These are phyloP conservation scores for Hawksworthiomyces lignivorus DNA, from an alignment of 2,329 filamentous ascomycete genomes.

Conservation along the genomic window DNA sequence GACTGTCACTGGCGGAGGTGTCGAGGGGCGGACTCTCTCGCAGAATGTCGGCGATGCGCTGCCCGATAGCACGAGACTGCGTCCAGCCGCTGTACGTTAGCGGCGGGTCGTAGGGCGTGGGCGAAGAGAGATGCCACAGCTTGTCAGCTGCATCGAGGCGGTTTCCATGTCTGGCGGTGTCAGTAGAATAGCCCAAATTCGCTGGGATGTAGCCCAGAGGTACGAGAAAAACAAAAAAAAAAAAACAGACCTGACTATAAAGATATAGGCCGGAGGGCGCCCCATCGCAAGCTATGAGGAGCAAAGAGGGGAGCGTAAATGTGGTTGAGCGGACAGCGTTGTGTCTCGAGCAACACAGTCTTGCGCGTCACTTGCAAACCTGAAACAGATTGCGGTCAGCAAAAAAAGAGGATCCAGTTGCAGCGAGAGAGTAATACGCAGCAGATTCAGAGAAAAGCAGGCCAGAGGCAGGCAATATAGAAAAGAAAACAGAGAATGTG, in stretches of 20 bases:
- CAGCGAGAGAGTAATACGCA: too few relatives aligned
- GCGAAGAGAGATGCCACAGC: slow-evolving; percentile 87
- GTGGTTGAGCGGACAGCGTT: too few relatives aligned
- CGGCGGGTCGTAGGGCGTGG: slow-evolving; percentile 91
- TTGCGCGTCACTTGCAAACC: too few relatives aligned
- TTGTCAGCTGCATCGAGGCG: slow-evolving; percentile 92
- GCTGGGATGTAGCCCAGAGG: too few relatives aligned
- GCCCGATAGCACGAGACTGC: slow-evolving; percentile 73
- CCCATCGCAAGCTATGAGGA: slow-evolving; percentile 29
- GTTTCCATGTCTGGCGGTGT: slow-evolving; percentile 68
- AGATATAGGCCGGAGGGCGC: slow-evolving; percentile 40
- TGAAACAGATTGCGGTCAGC: too few relatives aligned
- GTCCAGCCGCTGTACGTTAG: slow-evolving; percentile 92
- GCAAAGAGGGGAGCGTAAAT: neutral
- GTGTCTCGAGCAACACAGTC: too few relatives aligned
- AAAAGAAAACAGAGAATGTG: neutral
- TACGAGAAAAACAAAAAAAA: neutral
- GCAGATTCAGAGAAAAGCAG: too few relatives aligned
- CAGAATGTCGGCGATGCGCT: slow-evolving; percentile 70
- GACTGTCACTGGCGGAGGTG: slow-evolving; percentile 1
- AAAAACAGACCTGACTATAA: slow-evolving; percentile 40
- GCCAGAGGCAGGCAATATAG: too few relatives aligned
- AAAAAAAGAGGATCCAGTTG: too few relatives aligned
- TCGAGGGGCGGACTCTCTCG: slow-evolving; percentile 38
- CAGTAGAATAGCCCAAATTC: neutral